Conservation (phyloP, 306 rosid genomes). For the Rosa multiflora region DNA sequence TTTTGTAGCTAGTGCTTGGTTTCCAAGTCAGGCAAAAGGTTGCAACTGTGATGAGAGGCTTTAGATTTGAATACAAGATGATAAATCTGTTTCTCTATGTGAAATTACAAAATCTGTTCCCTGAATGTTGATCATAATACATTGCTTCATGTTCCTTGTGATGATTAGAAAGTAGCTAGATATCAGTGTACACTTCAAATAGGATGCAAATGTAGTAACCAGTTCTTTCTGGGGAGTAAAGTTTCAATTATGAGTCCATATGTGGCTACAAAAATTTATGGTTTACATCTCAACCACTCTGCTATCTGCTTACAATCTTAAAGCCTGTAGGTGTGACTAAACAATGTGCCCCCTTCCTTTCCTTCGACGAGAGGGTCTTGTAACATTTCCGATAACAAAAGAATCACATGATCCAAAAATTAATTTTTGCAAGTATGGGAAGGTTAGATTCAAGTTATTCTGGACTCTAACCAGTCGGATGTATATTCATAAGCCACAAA, state of each 20-base stretch:
- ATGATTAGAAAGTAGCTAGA: not conserved
- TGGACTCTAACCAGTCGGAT: conserved; percentile 73
- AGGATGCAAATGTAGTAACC: not conserved
- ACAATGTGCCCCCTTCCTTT: not conserved
- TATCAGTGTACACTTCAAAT: not conserved
- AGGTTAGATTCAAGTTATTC: conserved; percentile 33
- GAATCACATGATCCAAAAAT: conserved; percentile 22
- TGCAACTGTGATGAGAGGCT: not conserved
- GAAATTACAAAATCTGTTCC: not conserved
- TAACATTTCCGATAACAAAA: conserved; percentile 26
- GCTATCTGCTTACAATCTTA: not conserved
- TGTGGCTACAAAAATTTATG: conserved; percentile 14
- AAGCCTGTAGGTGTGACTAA: conserved; percentile 8
- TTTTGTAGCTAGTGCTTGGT: conserved; percentile 15
- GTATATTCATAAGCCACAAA: conserved; percentile 84
- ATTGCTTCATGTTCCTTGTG: not conserved
- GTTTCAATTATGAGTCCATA: not conserved
- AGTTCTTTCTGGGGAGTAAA: not conserved
- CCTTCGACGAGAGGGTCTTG: not conserved
- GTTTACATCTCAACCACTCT: conserved; percentile 3
- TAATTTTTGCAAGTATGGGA: not conserved
- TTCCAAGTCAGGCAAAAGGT: not conserved
- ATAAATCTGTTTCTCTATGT: not conserved
- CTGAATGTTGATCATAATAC: not conserved
- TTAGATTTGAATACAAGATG: not conserved